Evolutionary conservation across 2,329 filamentous ascomycete genomes (phyloP).

Genomic region (Talaromyces atroroseus): DNA sequence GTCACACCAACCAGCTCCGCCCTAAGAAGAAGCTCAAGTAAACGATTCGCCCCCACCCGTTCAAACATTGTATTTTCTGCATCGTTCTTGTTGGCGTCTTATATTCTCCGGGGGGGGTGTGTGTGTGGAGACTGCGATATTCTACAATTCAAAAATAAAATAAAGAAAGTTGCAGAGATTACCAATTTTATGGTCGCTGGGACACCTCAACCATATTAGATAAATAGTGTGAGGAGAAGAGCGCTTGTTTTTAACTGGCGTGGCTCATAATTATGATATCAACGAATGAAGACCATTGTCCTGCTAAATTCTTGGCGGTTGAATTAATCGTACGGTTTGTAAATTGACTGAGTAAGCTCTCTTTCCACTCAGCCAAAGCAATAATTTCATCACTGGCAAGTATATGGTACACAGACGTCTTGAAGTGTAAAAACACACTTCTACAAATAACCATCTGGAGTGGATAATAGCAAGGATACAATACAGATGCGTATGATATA

Average conservation of each 20-base stretch:
- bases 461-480: background rate
- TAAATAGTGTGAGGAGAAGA: background rate
- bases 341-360: background rate
- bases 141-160: constrained; percentile 3
- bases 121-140: background rate
- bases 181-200: background rate
- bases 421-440: background rate
- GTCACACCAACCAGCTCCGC: constrained; percentile 99
- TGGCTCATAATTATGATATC: constrained; percentile 7
- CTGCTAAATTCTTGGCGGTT: background rate
- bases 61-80: constrained; percentile 8
- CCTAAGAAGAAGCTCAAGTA: constrained; percentile 99
- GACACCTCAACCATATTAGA: background rate
- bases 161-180: constrained; percentile 1
- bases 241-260: background rate
- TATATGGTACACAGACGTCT: background rate
- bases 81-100: constrained; percentile 8
- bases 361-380: background rate
- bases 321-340: background rate
- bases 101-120: background rate
- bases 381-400: background rate
- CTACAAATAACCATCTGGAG: background rate
- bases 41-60: constrained; percentile 20
- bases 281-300: constrained; percentile 10
- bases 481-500: background rate